Evolutionary conservation across 176 grass and related monocot genomes (phyloP), one percentile per base, ranked within the genome.

Genomic region (Oryza coarctata): DNA sequence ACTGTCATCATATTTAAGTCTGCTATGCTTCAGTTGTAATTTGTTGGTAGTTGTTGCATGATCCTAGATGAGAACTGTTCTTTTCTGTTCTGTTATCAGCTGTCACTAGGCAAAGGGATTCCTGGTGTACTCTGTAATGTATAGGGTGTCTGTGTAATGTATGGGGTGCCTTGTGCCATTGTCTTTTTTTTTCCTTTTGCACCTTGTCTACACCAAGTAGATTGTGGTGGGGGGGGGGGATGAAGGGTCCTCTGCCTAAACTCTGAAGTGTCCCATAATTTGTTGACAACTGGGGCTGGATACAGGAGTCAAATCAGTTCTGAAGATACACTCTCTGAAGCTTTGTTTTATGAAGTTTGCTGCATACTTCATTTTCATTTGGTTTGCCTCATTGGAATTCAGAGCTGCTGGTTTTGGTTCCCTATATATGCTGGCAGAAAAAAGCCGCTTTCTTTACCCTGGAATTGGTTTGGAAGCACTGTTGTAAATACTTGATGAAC

Each of bases 1-100:
- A 73, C 68, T 85, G 69, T 93, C 44, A 68, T 88, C 86, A 68
- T 83, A 78, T 91, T 89, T 86, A 81, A 79, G 75, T 86, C 60
- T 76, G n/a, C 22, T 72, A 41, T 79, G 45, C 43, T 78, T 40
- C 50, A 5, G 6, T 47, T 63, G 66, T 35, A 12, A 63, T 87
- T 26, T 5, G 55, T 2, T 44, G 44, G 57, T 78, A 41, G 60
- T 31, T 1, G 10, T 10, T 72, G 28, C 32, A 35, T 3, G 13
- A 9, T 63, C 61, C 17, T 71, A 52, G 14, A n/a, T 57, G 33
- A 70, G 71, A 29, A 58, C 30, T 65, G 8, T 32, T 27, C 41
- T 18, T 4, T 33, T 33, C 1, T n/a, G 40, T 76, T 14, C 55
- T 50, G 17, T 63, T 38, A 7, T 39, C 76, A 26, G 9, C 38